A percentile compares a stretch with the other conserved stretches of the same genome.
Evolutionary conservation across 768 basidiomycete species (phyloP).

Genomic region (Trametes cubensis): DNA sequence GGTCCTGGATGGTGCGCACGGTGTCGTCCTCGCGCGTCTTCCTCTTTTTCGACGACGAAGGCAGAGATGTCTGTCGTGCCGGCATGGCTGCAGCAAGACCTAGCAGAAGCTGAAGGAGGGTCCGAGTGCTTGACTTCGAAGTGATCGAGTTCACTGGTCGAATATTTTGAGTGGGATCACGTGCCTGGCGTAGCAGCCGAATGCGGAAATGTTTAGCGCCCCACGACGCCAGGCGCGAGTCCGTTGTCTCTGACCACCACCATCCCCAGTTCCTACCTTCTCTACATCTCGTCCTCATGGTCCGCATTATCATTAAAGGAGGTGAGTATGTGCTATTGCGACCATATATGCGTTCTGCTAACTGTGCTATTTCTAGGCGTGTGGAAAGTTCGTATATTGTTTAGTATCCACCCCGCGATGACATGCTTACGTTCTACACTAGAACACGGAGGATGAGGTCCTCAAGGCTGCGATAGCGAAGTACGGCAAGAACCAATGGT

Average conservation of each 20-base stretch:
- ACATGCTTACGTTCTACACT: slow-evolving; percentile 19
- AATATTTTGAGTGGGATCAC: slow-evolving; percentile 8
- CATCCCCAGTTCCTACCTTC: background rate
- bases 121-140: background rate
- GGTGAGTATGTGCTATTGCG: slow-evolving; percentile 44
- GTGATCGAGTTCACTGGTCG: background rate
- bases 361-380: slow-evolving; percentile 49
- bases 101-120: background rate
- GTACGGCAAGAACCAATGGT: slow-evolving; percentile 97
- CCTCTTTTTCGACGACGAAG: slow-evolving; percentile 32
- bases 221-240: slow-evolving; percentile 6
- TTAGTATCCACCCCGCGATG: slow-evolving; percentile 4
- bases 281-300: slow-evolving; percentile 49
- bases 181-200: slow-evolving; percentile 8
- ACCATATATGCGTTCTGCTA: background rate
- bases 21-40: slow-evolving; percentile 26
- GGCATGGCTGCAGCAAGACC: background rate
- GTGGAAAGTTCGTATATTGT: slow-evolving; percentile 64
- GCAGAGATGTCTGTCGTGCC: slow-evolving; percentile 22
- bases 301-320: slow-evolving; percentile 91
- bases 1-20: slow-evolving; percentile 38
- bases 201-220: slow-evolving; percentile 11
- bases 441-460: slow-evolving; percentile 98
- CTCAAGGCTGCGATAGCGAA: slow-evolving; percentile 98
- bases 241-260: slow-evolving; percentile 23